Base-by-base conservation (phyloP, 2,329 filamentous ascomycete species). In the Diaporthe australafricana region DNA sequence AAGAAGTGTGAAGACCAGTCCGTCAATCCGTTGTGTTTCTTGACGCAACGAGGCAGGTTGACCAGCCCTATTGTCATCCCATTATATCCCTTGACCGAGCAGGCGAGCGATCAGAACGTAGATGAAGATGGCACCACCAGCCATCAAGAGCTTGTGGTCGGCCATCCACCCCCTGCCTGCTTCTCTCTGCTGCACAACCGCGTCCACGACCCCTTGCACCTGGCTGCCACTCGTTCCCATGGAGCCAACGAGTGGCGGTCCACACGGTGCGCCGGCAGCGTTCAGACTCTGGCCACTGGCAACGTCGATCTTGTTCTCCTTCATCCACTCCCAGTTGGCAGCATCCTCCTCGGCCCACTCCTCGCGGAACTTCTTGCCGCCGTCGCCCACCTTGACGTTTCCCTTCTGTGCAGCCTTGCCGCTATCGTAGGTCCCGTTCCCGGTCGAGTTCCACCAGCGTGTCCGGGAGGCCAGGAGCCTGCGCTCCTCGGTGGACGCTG, bases 391-490 rank as follows among this genome's bases (percentile, higher is more conserved):
- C 82, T 95, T 97, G 78, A 98, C 91, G 74, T 97, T 94, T 12
- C 94, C 94, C 80, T 92, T 94, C 71, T 84, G 84, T 1, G 84
- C 84, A 3, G 84, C 81, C 70, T 86, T 80, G 27, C 84, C 81
- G 74, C 88, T 90, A 20, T 83, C 79, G 73, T 92, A 89, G 3
- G 92, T 93, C 9, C 96, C 96, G 67, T 94, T 95, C 50, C 96
- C 95, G 0, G 96, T 98, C 42, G 92, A 94, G 84, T 99, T 99
- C 95, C 95, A 98, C 96, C 96, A 99, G 69, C 94, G 87, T 20
- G 94, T 94, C 74, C 93, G 89, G 30, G 88, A 87, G 0, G 96
- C 95, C 63, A 95, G 90, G 77, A 92, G 89, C 80, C 90, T 92
- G 73, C 96, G 90, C 85, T 98, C 95, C 4, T 89, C 86, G 63